These are phyloP conservation scores for Diaporthe nobilis DNA, from an alignment of 2,329 filamentous ascomycete species.

Conservation along the genomic window DNA sequence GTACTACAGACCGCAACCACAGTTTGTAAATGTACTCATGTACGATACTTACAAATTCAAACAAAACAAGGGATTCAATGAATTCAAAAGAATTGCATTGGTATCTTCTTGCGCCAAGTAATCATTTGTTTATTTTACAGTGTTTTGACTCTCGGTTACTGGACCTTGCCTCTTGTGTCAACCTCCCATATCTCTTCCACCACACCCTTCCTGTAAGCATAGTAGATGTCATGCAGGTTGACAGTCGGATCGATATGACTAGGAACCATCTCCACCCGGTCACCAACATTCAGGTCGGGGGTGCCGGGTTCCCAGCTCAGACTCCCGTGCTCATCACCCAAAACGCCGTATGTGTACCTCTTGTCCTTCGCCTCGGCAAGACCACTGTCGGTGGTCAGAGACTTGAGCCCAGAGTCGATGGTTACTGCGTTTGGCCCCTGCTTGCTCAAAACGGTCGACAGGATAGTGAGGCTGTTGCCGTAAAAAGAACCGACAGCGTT, in stretches of 20 bases:
- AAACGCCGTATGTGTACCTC: constrained; percentile 58
- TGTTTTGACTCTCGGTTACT: constrained; percentile 49
- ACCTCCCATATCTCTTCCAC: constrained; percentile 67
- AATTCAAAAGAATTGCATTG: neutral
- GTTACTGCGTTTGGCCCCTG: constrained; percentile 60
- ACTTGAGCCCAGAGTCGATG: constrained; percentile 65
- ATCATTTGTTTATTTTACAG: neutral
- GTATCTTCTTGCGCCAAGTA: neutral
- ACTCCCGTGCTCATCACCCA: constrained; percentile 65
- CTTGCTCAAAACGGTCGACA: constrained; percentile 63
- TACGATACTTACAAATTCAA: too few species aligned
- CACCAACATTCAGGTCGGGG: constrained; percentile 57
- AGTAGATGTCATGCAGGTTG: constrained; percentile 66
- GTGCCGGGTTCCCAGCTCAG: constrained; percentile 59
- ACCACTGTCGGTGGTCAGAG: constrained; percentile 66
- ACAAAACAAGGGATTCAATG: neutral
- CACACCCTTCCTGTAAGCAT: constrained; percentile 61
- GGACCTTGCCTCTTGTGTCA: constrained; percentile 65
- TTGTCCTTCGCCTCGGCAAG: constrained; percentile 61
- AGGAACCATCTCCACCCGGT: constrained; percentile 65
- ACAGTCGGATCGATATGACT: constrained; percentile 69
- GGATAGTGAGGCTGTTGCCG: constrained; percentile 62
- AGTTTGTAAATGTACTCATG: neutral
- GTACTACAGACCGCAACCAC: neutral
- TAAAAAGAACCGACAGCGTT: constrained; percentile 65